phyloP scores from a whole-genome alignment of 768 basidiomycete genomes.

The Phallus indusiatus region DNA sequence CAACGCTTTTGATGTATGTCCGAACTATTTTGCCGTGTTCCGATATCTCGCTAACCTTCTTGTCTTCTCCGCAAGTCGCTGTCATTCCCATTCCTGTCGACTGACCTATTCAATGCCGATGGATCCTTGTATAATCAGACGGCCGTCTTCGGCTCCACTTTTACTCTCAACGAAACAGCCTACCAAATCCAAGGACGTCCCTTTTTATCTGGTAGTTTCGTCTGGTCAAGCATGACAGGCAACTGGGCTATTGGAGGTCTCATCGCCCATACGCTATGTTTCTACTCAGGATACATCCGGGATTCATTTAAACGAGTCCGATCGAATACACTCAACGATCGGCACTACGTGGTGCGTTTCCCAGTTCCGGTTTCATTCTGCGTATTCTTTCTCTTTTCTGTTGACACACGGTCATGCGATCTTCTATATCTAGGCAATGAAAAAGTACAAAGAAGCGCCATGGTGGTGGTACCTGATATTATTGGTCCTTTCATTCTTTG shows the following conservation, averaged over 20 bases:
- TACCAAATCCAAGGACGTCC: slow-evolving; percentile 41
- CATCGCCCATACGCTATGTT: slow-evolving; percentile 44
- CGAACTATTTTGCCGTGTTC: too few relatives aligned
- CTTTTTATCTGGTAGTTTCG: slow-evolving; percentile 41
- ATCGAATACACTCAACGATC: slow-evolving; percentile 40
- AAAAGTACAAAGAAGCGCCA: slow-evolving; percentile 51
- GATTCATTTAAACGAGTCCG: slow-evolving; percentile 42
- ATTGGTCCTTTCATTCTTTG: slow-evolving; percentile 41
- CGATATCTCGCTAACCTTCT: slow-evolving; percentile 14
- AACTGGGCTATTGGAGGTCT: slow-evolving; percentile 54
- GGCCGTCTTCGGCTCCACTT: slow-evolving; percentile 42
- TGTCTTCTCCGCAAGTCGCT: slow-evolving; percentile 33
- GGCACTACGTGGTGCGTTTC: slow-evolving; percentile 38
- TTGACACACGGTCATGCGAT: not conserved
- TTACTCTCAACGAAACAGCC: slow-evolving; percentile 45
- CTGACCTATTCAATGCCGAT: slow-evolving; percentile 44
- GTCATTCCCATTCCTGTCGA: slow-evolving; percentile 50
- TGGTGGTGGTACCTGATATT: slow-evolving; percentile 52
- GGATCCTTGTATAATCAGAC: slow-evolving; percentile 46
- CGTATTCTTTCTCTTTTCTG: not conserved
- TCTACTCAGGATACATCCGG: slow-evolving; percentile 45
- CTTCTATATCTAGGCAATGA: slow-evolving; percentile 32
- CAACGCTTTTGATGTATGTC: slow-evolving; percentile 49
- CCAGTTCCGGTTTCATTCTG: not conserved
- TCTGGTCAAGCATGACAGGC: slow-evolving; percentile 37